phyloP scores from a whole-genome alignment of 2,329 filamentous ascomycete species.

The Lecanicillium sp. region DNA sequence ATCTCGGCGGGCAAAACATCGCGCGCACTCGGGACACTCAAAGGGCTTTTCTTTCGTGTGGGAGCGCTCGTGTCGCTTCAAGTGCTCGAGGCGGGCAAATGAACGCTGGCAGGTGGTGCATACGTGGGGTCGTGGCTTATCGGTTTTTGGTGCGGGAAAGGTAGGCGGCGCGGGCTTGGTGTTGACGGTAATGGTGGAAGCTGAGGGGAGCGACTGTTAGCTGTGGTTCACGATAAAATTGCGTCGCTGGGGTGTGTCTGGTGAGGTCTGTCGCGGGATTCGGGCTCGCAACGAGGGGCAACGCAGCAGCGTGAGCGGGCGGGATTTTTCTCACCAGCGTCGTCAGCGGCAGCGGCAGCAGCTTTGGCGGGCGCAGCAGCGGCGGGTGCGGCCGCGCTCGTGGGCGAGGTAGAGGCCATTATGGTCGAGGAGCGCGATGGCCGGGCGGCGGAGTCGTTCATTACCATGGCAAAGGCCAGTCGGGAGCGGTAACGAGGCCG shows the following conservation, averaged over 20 bases:
- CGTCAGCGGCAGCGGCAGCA: slow-evolving; percentile 31
- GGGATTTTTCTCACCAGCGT: slow-evolving; percentile 33
- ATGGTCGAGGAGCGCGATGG: slow-evolving; percentile 32
- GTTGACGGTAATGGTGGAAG: slow-evolving; percentile 47
- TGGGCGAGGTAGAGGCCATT: slow-evolving; percentile 30
- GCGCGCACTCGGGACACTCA: slow-evolving; percentile 86
- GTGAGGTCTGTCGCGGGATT: no score
- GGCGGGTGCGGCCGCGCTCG: slow-evolving; percentile 22
- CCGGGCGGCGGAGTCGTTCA: slow-evolving; percentile 34
- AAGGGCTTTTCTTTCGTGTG: slow-evolving; percentile 87
- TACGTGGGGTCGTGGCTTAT: slow-evolving; percentile 93
- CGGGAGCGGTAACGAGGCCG: background rate
- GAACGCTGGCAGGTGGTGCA: slow-evolving; percentile 87
- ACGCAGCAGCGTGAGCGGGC: no score
- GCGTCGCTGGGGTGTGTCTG: no score
- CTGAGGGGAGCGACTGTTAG: slow-evolving; percentile 23
- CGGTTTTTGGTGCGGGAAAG: slow-evolving; percentile 84
- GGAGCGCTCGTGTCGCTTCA: slow-evolving; percentile 55
- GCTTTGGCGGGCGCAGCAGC: slow-evolving; percentile 17
- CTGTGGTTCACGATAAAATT: background rate
- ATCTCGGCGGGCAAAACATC: slow-evolving; percentile 93
- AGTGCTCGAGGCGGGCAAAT: slow-evolving; percentile 89
- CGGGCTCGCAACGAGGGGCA: no score
- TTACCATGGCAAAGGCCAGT: slow-evolving; percentile 29
- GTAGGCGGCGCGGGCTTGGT: slow-evolving; percentile 34